These are phyloP conservation scores for Ambrosiella xylebori DNA, from an alignment of 2,329 filamentous ascomycete species.

Conservation along the genomic window DNA sequence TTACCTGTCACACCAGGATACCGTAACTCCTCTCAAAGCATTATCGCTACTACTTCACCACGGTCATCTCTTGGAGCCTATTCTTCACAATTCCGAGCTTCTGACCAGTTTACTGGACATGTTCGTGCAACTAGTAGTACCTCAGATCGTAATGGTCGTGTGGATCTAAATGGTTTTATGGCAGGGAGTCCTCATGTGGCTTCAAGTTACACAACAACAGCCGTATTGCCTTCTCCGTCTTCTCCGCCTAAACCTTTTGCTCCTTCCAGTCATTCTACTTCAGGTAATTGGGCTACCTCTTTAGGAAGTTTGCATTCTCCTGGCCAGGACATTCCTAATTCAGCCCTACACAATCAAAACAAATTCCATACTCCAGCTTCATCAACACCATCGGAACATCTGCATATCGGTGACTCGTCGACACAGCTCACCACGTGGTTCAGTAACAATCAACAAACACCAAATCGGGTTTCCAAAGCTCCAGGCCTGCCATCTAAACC, in stretches of 20 bases:
- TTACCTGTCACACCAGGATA: not conserved
- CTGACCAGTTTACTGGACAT: not conserved
- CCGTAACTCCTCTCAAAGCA: constrained; percentile 5
- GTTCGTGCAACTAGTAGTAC: constrained; percentile 1
- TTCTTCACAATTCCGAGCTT: not conserved
- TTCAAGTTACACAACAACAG: not conserved
- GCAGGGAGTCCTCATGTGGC: not conserved
- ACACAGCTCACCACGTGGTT: not conserved
- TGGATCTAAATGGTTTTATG: not conserved
- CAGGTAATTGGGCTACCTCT: no score
- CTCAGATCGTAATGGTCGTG: not conserved
- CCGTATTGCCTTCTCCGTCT: not conserved
- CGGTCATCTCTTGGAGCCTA: constrained; percentile 2
- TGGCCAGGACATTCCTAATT: not conserved
- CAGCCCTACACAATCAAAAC: not conserved
- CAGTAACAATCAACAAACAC: not conserved
- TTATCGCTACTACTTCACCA: constrained; percentile 1
- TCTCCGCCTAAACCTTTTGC: no score
- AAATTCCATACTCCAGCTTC: not conserved
- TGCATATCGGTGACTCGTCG: not conserved
- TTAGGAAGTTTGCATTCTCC: not conserved
- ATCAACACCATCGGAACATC: not conserved
- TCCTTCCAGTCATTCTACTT: not conserved
- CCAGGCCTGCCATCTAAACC: no score
- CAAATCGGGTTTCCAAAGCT: not conserved